phyloP scores from a whole-genome alignment of 768 basidiomycete species.

The Mycena vitilis region DNA sequence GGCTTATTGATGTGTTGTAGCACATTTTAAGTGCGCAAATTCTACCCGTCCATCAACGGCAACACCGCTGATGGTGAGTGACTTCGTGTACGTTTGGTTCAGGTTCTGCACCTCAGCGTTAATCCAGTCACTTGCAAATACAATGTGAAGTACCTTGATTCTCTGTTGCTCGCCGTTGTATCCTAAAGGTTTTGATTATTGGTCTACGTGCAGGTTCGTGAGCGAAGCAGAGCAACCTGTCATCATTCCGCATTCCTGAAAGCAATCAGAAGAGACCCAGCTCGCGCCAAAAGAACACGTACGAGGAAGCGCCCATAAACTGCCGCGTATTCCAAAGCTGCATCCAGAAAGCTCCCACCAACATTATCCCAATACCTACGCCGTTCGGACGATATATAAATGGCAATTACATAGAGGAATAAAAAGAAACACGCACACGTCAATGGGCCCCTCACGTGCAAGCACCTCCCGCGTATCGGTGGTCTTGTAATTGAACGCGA shows the following conservation, averaged over 20 bases:
- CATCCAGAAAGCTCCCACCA: slow-evolving; percentile 69
- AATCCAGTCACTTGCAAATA: no score
- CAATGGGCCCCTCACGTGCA: slow-evolving; percentile 62
- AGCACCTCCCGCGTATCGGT: slow-evolving; percentile 62
- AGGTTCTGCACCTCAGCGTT: neutral
- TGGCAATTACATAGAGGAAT: neutral
- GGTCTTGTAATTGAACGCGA: slow-evolving; percentile 76
- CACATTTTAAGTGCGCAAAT: no score
- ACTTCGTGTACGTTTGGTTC: neutral
- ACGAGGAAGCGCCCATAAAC: slow-evolving; percentile 63
- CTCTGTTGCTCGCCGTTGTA: neutral
- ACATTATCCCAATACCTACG: slow-evolving; percentile 72
- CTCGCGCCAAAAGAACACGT: slow-evolving; percentile 34
- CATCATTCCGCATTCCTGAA: slow-evolving; percentile 57
- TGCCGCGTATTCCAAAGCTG: slow-evolving; percentile 60
- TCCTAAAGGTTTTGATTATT: neutral
- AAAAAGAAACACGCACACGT: slow-evolving; percentile 47
- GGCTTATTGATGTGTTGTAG: no score
- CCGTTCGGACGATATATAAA: neutral
- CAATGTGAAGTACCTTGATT: neutral
- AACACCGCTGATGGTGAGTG: neutral
- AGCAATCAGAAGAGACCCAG: no score
- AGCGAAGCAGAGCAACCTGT: slow-evolving; percentile 23
- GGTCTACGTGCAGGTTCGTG: no score
- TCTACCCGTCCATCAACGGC: no score